Evolutionary conservation across 352 stramenopile species (phyloP).

Genomic region (Phytopythium chamaehyphon): DNA sequence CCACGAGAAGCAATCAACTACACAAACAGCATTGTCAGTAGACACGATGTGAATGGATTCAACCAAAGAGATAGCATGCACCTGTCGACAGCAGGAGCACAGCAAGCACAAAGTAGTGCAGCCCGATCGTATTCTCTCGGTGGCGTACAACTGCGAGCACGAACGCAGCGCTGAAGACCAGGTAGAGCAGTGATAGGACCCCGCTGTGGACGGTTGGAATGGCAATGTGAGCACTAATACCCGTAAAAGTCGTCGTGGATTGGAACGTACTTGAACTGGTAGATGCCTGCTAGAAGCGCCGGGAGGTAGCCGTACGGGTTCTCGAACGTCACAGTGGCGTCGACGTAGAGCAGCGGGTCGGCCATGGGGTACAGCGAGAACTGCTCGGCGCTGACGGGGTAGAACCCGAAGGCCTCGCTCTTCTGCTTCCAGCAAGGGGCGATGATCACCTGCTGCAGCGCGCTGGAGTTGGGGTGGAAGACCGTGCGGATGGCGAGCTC

Average conservation of each 20-base stretch:
- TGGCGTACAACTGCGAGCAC: slow-evolving; percentile 61
- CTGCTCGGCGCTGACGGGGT: slow-evolving; percentile 60
- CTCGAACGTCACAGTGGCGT: slow-evolving; percentile 59
- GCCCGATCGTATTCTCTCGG: slow-evolving; percentile 61
- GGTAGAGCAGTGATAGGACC: slow-evolving; percentile 67
- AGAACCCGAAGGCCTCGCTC: slow-evolving; percentile 67
- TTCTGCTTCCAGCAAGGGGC: slow-evolving; percentile 84
- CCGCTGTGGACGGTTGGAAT: slow-evolving; percentile 19
- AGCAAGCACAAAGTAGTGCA: slow-evolving; percentile 80
- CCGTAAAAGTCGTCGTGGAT: background rate
- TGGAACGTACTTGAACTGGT: slow-evolving; percentile 75
- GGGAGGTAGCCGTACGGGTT: slow-evolving; percentile 86
- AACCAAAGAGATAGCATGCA: slow-evolving; percentile 8
- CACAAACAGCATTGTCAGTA: too few species aligned
- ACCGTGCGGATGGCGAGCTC: slow-evolving; percentile 34
- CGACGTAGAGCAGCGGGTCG: slow-evolving; percentile 59
- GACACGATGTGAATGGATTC: too few species aligned
- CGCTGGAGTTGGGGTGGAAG: slow-evolving; percentile 47
- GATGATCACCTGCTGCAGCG: slow-evolving; percentile 65
- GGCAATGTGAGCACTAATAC: background rate
- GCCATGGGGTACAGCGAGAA: slow-evolving; percentile 71
- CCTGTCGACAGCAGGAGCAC: slow-evolving; percentile 77
- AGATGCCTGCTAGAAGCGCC: slow-evolving; percentile 71
- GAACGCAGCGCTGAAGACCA: slow-evolving; percentile 66
- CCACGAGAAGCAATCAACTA: slow-evolving; percentile 67